These are phyloP conservation scores for Ambrosiella beaveri DNA, from an alignment of 2,329 filamentous ascomycete genomes.

Conservation along the genomic window DNA sequence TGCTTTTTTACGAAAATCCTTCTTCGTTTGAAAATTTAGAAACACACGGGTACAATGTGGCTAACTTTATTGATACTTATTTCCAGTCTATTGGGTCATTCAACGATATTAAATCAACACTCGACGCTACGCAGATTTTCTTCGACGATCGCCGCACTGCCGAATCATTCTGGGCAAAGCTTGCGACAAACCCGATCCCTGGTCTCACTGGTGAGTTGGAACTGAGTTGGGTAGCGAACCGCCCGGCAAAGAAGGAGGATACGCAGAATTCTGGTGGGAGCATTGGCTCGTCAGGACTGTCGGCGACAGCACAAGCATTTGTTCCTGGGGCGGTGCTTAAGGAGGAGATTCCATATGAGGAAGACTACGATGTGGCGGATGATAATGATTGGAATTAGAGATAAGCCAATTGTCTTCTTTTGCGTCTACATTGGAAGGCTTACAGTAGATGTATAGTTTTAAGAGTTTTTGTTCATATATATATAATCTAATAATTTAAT, in stretches of 20 bases:
- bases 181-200: slow-evolving; percentile 40
- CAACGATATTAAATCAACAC: slow-evolving; percentile 34
- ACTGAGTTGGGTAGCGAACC: slow-evolving; percentile 40
- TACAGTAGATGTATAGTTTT: not conserved
- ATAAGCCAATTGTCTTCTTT: not conserved
- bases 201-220: slow-evolving; percentile 46
- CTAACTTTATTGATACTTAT: not conserved
- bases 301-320: not conserved
- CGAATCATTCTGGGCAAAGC: slow-evolving; percentile 47
- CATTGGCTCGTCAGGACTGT: not conserved
- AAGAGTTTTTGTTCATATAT: not conserved
- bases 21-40: not conserved
- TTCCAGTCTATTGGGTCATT: slow-evolving; percentile 44
- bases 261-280: not conserved
- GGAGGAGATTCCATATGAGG: slow-evolving; percentile 18
- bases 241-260: not conserved
- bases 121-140: slow-evolving; percentile 34
- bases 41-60: not conserved
- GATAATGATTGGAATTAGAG: slow-evolving; percentile 28
- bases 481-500: not conserved
- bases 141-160: slow-evolving; percentile 55
- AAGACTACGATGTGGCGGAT: slow-evolving; percentile 35
- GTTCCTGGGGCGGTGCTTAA: slow-evolving; percentile 6
- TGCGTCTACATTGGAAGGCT: not conserved
- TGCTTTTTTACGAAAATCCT: too few species aligned